Evolutionary conservation across 768 basidiomycete genomes (phyloP).

Genomic region (Rhodocollybia butyracea): DNA sequence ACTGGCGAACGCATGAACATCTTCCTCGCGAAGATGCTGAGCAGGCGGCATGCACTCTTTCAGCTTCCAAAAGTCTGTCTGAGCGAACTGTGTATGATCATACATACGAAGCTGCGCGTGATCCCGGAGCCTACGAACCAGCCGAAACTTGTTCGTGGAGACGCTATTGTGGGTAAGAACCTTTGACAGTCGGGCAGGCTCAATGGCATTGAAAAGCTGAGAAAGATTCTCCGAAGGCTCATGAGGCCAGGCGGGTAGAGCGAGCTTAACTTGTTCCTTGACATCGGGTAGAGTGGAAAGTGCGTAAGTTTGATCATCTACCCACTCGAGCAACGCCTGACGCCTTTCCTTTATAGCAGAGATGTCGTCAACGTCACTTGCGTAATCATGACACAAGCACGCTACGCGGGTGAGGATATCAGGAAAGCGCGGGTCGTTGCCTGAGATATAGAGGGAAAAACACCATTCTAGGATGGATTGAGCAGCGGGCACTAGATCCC

Average conservation of each 20-base stretch:
- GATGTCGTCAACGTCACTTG: conserved; percentile 26
- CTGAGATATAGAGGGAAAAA: conserved; percentile 46
- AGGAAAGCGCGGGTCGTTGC: conserved; percentile 52
- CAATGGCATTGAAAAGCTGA: conserved; percentile 42
- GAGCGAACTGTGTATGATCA: conserved; percentile 44
- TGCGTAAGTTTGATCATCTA: conserved; percentile 49
- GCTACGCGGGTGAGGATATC: conserved; percentile 70
- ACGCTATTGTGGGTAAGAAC: conserved; percentile 60
- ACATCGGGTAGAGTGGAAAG: conserved; percentile 38
- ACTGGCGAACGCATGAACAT: conserved; percentile 69
- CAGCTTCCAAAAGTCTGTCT: conserved; percentile 77
- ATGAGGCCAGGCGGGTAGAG: conserved; percentile 76
- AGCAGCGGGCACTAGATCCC: conserved; percentile 62
- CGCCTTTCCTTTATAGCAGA: conserved; percentile 31
- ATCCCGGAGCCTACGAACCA: conserved; percentile 63
- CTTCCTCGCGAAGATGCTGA: conserved; percentile 56
- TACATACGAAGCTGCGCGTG: conserved; percentile 37
- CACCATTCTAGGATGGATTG: conserved; percentile 82
- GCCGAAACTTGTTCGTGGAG: conserved; percentile 71
- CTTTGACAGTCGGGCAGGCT: conserved; percentile 43
- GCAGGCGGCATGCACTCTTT: conserved; percentile 69
- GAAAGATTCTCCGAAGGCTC: conserved; percentile 47
- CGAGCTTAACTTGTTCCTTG: conserved; percentile 43
- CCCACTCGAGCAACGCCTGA: conserved; percentile 55
- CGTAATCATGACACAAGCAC: conserved; percentile 56